These are phyloP conservation scores for Globisporangium mamillatum DNA, from an alignment of 352 stramenopile genomes.

Conservation along the genomic window DNA sequence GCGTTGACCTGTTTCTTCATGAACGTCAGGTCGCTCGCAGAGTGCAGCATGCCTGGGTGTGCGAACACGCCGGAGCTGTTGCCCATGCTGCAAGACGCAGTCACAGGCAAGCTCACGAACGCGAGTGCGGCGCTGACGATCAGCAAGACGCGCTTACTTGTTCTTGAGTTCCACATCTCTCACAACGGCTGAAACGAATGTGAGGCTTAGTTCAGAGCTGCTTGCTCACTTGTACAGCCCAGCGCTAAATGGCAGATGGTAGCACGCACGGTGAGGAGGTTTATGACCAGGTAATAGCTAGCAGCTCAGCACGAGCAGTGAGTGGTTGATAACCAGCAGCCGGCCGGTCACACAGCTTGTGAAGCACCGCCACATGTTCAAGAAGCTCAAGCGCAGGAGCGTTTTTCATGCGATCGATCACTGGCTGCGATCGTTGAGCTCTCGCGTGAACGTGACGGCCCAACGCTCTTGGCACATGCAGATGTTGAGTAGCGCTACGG, in stretches of 20 bases:
- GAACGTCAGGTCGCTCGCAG: constrained; percentile 15
- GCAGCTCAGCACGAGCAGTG: background rate
- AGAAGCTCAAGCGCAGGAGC: background rate
- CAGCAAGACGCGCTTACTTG: background rate
- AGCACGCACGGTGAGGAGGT: background rate
- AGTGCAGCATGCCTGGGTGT: constrained; percentile 21
- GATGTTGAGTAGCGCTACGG: background rate
- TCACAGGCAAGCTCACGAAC: constrained; percentile 2
- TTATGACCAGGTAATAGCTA: background rate
- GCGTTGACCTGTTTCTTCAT: constrained; percentile 17
- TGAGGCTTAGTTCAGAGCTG: background rate
- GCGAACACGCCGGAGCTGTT: constrained; percentile 9
- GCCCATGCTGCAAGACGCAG: constrained; percentile 11
- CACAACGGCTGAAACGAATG: background rate
- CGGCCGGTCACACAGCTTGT: background rate
- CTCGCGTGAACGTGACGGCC: background rate
- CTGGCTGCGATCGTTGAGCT: background rate
- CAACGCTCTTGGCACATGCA: background rate
- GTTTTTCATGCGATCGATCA: background rate
- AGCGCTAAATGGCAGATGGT: background rate
- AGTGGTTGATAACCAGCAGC: background rate
- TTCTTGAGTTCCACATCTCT: background rate
- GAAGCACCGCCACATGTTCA: background rate
- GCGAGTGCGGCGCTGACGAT: background rate
- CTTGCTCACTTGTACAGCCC: background rate